Evolutionary conservation across 805 yeast species (phyloP).

Genomic region (Cyberlindnera suaveolens): DNA sequence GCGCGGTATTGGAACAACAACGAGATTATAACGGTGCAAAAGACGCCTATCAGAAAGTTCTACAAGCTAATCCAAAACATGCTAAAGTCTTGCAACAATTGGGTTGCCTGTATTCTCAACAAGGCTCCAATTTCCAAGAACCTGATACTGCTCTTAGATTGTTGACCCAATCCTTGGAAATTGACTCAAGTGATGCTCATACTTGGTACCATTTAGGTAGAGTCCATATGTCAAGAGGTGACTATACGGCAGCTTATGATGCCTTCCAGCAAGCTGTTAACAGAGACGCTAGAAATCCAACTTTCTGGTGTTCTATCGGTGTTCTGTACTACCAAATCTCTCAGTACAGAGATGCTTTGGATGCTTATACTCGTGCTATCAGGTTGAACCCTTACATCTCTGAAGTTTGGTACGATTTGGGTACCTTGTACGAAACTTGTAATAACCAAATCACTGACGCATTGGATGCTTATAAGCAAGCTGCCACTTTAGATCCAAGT

Average conservation of each 20-base stretch:
- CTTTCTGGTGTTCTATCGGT: conserved; percentile 96
- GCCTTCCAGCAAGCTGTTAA: conserved; percentile 98
- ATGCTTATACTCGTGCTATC: conserved; percentile 95
- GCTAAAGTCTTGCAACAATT: conserved; percentile 94
- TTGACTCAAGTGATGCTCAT: conserved; percentile 88
- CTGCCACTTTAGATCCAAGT: conserved; percentile 90
- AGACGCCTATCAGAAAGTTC: conserved; percentile 92
- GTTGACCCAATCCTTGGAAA: conserved; percentile 80
- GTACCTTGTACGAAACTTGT: conserved; percentile 94
- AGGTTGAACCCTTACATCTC: conserved; percentile 91
- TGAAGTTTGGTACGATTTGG: conserved; percentile 98
- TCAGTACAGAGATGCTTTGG: conserved; percentile 94
- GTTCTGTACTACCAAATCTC: conserved; percentile 93
- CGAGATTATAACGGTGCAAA: conserved; percentile 87
- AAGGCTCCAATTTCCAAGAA: conserved; percentile 63
- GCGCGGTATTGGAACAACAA: conserved; percentile 90
- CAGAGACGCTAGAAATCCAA: conserved; percentile 93
- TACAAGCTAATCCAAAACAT: conserved; percentile 85
- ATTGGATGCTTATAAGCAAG: conserved; percentile 93
- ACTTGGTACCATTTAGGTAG: conserved; percentile 97
- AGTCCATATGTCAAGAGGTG: conserved; percentile 93
- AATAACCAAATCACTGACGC: conserved; percentile 95
- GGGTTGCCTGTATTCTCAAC: conserved; percentile 88
- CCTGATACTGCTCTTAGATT: conserved; percentile 78
- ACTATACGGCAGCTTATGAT: conserved; percentile 93